phyloP scores from a whole-genome alignment of 192 early-diverging fungal species.

The Mortierella antarctica region DNA sequence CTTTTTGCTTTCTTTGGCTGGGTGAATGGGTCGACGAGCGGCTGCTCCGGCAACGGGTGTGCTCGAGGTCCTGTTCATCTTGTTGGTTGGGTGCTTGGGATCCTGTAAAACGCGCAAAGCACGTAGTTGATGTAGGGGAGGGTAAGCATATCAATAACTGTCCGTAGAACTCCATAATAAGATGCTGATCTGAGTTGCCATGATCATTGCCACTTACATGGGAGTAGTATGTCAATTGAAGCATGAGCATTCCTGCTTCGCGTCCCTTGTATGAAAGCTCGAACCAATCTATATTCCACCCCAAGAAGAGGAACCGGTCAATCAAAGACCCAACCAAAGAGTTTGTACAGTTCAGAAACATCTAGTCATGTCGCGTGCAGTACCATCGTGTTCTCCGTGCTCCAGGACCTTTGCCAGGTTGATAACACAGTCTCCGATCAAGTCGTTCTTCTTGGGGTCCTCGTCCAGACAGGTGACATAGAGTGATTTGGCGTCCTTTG shows the following conservation, averaged over 20 bases:
- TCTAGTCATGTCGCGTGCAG: neutral
- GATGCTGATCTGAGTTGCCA: neutral
- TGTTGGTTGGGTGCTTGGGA: conserved; percentile 39
- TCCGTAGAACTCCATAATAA: neutral
- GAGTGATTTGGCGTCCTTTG: conserved; percentile 45
- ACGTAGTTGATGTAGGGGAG: neutral
- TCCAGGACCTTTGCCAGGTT: conserved; percentile 62
- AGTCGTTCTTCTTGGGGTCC: conserved; percentile 61
- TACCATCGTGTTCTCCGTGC: conserved; percentile 66
- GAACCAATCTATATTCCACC: conserved; percentile 31
- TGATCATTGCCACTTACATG: conserved; percentile 20
- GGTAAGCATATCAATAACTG: neutral
- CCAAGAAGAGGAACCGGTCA: neutral
- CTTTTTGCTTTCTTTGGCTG: conserved; percentile 18
- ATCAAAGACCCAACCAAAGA: neutral
- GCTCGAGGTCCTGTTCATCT: conserved; percentile 14
- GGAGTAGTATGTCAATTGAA: conserved; percentile 49
- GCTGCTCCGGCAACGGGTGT: conserved; percentile 5
- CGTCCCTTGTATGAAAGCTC: conserved; percentile 49
- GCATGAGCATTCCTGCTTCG: conserved; percentile 40
- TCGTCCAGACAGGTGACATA: conserved; percentile 61
- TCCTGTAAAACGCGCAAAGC: conserved; percentile 10
- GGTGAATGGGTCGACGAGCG: conserved; percentile 35
- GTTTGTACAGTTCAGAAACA: neutral
- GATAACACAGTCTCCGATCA: conserved; percentile 63